Conservation (phyloP, 2,329 filamentous ascomycete genomes). For the Metarhizium brunneum region DNA sequence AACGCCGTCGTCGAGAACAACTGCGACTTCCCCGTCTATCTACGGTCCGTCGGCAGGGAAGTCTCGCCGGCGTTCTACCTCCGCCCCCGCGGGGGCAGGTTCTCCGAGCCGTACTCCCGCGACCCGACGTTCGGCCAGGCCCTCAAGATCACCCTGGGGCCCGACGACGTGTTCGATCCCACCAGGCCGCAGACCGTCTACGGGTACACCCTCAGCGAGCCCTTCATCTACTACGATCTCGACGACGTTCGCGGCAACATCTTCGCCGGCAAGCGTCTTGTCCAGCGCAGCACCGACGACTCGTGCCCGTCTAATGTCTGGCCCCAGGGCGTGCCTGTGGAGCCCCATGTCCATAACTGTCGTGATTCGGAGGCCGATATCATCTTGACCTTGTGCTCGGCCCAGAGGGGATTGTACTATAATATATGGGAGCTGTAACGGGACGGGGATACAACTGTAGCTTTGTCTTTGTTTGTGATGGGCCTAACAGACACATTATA, state of each 20-base stretch:
- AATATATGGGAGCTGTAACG: too few relatives aligned
- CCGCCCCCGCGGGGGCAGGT: slow-evolving; percentile 15
- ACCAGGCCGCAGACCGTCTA: slow-evolving; percentile 29
- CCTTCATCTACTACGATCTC: slow-evolving; percentile 29
- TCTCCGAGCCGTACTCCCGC: slow-evolving; percentile 22
- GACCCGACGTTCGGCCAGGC: slow-evolving; percentile 29
- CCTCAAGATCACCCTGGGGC: slow-evolving; percentile 25
- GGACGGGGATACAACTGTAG: too few relatives aligned
- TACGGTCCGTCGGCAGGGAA: slow-evolving; percentile 28
- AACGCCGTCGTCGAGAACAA: slow-evolving; percentile 27
- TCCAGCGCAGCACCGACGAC: slow-evolving; percentile 17
- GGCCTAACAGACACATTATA: too few relatives aligned
- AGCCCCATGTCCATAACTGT: slow-evolving; percentile 29
- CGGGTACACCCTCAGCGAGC: slow-evolving; percentile 27
- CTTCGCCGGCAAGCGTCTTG: slow-evolving; percentile 24
- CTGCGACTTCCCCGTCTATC: slow-evolving; percentile 23
- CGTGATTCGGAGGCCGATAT: slow-evolving; percentile 18
- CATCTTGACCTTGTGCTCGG: slow-evolving; percentile 23
- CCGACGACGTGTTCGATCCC: slow-evolving; percentile 26
- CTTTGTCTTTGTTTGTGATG: too few relatives aligned
- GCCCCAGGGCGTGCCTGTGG: slow-evolving; percentile 23
- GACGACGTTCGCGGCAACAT: slow-evolving; percentile 30
- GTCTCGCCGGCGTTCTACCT: slow-evolving; percentile 19
- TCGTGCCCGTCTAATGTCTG: slow-evolving; percentile 27
- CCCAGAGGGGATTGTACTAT: too few relatives aligned